These are phyloP conservation scores for Phytophthora melonis DNA, from an alignment of 352 stramenopile species.

Conservation along the genomic window DNA sequence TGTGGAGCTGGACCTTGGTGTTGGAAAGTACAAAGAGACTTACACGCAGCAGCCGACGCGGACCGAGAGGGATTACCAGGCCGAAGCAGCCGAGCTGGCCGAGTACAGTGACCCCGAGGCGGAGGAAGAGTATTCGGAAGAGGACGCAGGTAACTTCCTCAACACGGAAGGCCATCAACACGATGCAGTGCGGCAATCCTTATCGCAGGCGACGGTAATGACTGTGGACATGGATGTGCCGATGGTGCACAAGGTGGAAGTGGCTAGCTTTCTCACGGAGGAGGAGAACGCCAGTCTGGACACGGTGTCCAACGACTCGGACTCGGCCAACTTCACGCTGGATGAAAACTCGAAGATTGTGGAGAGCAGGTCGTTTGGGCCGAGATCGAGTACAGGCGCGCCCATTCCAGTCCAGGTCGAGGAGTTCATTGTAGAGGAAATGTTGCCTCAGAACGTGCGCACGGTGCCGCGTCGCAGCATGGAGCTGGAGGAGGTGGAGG, in stretches of 20 bases:
- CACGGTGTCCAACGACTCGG: slow-evolving; percentile 44
- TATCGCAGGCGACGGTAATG: slow-evolving; percentile 35
- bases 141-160: slow-evolving; percentile 48
- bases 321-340: slow-evolving; percentile 51
- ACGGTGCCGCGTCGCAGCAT: slow-evolving; percentile 37
- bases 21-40: slow-evolving; percentile 66
- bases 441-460: slow-evolving; percentile 46
- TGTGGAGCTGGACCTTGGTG: slow-evolving; percentile 57
- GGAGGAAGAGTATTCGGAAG: slow-evolving; percentile 19
- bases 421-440: slow-evolving; percentile 62
- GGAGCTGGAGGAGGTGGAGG: slow-evolving; percentile 31
- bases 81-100: slow-evolving; percentile 43
- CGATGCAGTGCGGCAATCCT: slow-evolving; percentile 27
- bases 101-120: slow-evolving; percentile 44
- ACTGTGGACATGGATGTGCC: slow-evolving; percentile 37
- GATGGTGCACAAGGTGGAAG: slow-evolving; percentile 52
- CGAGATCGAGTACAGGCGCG: slow-evolving; percentile 8
- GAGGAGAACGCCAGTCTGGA: slow-evolving; percentile 50
- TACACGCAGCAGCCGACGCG: slow-evolving; percentile 28
- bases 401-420: slow-evolving; percentile 47
- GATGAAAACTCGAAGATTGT: slow-evolving; percentile 59
- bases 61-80: slow-evolving; percentile 37
- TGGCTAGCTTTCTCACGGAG: slow-evolving; percentile 59
- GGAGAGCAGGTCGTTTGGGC: slow-evolving; percentile 42
- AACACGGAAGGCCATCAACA: slow-evolving; percentile 34